These are phyloP conservation scores for Fusarium secorum DNA, from an alignment of 2,329 filamentous ascomycete genomes.

Conservation along the genomic window DNA sequence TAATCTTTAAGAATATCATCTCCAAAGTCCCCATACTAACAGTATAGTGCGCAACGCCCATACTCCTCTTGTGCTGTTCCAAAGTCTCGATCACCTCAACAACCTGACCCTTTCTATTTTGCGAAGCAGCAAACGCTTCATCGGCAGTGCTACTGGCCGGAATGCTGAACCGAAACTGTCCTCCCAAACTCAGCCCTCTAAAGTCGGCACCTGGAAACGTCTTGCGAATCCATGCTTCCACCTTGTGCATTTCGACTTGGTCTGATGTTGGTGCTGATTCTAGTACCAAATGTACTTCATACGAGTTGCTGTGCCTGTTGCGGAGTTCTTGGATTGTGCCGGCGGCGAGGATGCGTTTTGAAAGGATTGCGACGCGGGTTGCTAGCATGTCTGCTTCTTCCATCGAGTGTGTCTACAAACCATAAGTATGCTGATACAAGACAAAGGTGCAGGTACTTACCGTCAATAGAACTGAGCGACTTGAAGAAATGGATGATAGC, in stretches of 20 bases:
- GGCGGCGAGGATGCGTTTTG: constrained; percentile 79
- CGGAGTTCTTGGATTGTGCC: constrained; percentile 75
- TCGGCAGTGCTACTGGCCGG: not conserved
- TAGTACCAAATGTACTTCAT: constrained; percentile 80
- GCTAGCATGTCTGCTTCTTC: constrained; percentile 82
- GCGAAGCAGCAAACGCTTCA: not conserved
- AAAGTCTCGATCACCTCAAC: not conserved
- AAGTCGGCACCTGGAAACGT: not conserved
- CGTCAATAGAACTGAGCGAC: constrained; percentile 74
- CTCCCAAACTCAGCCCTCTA: not conserved
- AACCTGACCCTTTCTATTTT: not conserved
- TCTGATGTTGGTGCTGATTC: constrained; percentile 73
- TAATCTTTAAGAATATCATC: constrained; percentile 3
- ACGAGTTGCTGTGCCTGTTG: constrained; percentile 73
- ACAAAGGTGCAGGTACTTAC: not conserved
- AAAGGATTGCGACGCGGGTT: constrained; percentile 72
- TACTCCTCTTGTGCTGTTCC: not conserved
- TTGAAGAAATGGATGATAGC: constrained; percentile 68
- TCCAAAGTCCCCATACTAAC: constrained; percentile 1
- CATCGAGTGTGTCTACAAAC: constrained; percentile 71
- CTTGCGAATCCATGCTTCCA: not conserved
- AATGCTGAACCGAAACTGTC: not conserved
- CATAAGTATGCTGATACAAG: not conserved
- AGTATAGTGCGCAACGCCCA: not conserved
- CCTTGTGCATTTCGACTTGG: not conserved